Percentiles rank a stretch among this genome's conserved stretches.
Conservation (phyloP, 169 alveolate genomes). For the Condylostoma magnum region DNA sequence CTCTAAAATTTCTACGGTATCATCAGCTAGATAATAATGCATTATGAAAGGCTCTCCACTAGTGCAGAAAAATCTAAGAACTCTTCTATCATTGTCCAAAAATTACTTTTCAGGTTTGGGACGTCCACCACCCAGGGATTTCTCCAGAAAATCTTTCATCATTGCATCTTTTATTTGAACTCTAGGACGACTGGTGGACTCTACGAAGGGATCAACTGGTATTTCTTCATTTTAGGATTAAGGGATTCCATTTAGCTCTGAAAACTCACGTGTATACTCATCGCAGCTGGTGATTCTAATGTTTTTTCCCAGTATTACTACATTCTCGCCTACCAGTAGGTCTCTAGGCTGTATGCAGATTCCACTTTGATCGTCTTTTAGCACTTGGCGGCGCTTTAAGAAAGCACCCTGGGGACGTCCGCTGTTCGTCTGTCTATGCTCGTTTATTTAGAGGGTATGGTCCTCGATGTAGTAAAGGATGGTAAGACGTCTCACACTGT, state of each 20-base stretch:
- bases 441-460: constrained; percentile 69
- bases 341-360: constrained; percentile 60
- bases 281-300: constrained; percentile 70
- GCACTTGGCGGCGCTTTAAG: constrained; percentile 73
- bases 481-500: constrained; percentile 60
- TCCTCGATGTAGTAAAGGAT: constrained; percentile 81
- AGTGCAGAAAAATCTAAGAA: constrained; percentile 72
- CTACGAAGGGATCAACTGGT: constrained; percentile 39
- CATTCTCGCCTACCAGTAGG: constrained; percentile 67
- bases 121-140: constrained; percentile 78
- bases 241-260: constrained; percentile 39
- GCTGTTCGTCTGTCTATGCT: constrained; percentile 74
- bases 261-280: constrained; percentile 79
- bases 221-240: constrained; percentile 43
- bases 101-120: constrained; percentile 63
- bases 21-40: constrained; percentile 80
- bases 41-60: constrained; percentile 66
- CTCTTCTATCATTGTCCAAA: constrained; percentile 84
- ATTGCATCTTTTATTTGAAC: constrained; percentile 48
- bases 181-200: constrained; percentile 20
- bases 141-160: constrained; percentile 72
- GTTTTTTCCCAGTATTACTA: constrained; percentile 69
- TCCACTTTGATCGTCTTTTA: constrained; percentile 52
- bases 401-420: constrained; percentile 85
- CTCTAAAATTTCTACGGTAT: constrained; percentile 84